Evolutionary conservation across 495 filamentous ascomycete species (phyloP), one percentile per base, ranked within the genome.

Genomic region (Xanthoparmelia taractica): DNA sequence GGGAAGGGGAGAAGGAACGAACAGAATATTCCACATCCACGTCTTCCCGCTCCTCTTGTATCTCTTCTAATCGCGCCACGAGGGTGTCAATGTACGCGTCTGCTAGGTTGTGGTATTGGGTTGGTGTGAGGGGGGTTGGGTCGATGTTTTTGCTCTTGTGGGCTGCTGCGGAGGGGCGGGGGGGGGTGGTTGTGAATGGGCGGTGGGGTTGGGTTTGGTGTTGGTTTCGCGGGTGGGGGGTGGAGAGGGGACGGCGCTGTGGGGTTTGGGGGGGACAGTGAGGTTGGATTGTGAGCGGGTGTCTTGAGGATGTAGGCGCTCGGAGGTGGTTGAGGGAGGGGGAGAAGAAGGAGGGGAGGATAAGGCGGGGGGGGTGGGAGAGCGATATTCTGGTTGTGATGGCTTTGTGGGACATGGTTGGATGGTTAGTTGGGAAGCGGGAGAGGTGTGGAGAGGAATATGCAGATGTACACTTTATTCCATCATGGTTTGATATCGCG

Each of bases 11-110:
- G 23, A 65, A 60, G n/a, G 13, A 52, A 72, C 76, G 52, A 73
- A 84, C 77, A 57, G 72, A 76, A 65, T 83, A 87, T 70, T 88
- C 85, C 11, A 78, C 77, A 58, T 84, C 82, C n/a, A 82, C 67
- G 41, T 82, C 79, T 0, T 74, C 72, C 0, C 78, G 71, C 20
- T 79, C 76, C 61, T 81, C 77, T 50, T 78, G 74, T 20, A 73
- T 57, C 33, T 68, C 71, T 70, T 84, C 82, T 5, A 84, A 65
- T 48, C 77, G 73, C 1, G 41, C 58, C 52, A 80, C 69, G 12
- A 84, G 71, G 18, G 71, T 65, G 48, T 84, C 75, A 58, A 84
- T 75, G 67, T 78, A 83, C 54, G 73, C 68, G 65, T 84, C 79
- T 23, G 80, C 74, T 66, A 78, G 74, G 41, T 77, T 73, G 63